A percentile compares a stretch with the other conserved stretches of the same genome.
Evolutionary conservation across 2,329 filamentous ascomycete genomes (phyloP).

Genomic region (Tetracladium maxilliforme): DNA sequence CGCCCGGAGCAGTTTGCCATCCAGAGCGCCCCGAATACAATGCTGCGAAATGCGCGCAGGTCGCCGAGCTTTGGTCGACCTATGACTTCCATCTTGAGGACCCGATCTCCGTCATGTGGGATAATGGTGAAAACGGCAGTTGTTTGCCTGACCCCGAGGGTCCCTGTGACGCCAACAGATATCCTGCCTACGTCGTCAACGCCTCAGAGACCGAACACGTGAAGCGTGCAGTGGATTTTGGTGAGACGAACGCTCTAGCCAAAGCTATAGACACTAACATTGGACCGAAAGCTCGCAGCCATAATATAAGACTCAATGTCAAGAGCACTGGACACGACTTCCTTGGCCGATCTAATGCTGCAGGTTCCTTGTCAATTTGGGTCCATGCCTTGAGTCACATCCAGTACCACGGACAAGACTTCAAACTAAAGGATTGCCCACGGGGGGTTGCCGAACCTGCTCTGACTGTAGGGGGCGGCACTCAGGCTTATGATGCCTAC

Average conservation of each 20-base stretch:
- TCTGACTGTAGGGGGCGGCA: constrained; percentile 36
- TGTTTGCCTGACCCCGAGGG: constrained; percentile 25
- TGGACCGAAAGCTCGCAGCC: constrained; percentile 22
- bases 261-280: too few species aligned
- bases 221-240: constrained; percentile 9
- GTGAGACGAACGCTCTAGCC: too few species aligned
- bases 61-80: constrained; percentile 15
- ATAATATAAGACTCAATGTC: constrained; percentile 22
- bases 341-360: constrained; percentile 18
- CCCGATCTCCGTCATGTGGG: constrained; percentile 19
- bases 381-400: constrained; percentile 28
- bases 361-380: constrained; percentile 38
- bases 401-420: constrained; percentile 21
- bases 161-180: constrained; percentile 21
- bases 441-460: constrained; percentile 27
- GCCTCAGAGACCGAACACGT: constrained; percentile 14
- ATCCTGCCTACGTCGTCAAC: constrained; percentile 24
- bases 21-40: constrained; percentile 16
- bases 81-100: constrained; percentile 20
- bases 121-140: constrained; percentile 33
- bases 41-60: constrained; percentile 14
- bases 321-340: constrained; percentile 24
- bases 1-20: constrained; percentile 30
- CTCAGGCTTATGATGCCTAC: constrained; percentile 33
- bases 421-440: constrained; percentile 24